Evolutionary conservation across 768 basidiomycete genomes (phyloP).

Genomic region (Rhizopogon vinicolor): DNA sequence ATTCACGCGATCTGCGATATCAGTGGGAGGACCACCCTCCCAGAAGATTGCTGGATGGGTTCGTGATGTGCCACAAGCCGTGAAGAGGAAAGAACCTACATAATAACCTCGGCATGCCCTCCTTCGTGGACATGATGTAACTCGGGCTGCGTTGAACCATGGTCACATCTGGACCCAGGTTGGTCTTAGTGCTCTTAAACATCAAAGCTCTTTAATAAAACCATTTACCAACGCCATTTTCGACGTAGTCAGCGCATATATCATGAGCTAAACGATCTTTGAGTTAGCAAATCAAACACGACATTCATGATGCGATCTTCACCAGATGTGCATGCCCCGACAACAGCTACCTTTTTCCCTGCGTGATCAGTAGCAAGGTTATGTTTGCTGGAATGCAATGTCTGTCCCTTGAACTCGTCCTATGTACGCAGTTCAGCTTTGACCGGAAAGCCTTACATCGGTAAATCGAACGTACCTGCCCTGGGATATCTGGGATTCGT

Average conservation of each 20-base stretch:
- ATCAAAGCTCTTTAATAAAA: neutral
- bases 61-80: constrained; percentile 5
- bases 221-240: constrained; percentile 39
- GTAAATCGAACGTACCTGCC: constrained; percentile 29
- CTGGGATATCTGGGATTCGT: constrained; percentile 40
- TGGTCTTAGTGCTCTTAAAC: neutral
- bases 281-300: neutral
- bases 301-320: neutral
- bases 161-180: constrained; percentile 32
- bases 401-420: constrained; percentile 58
- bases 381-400: constrained; percentile 57
- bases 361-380: constrained; percentile 48
- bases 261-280: constrained; percentile 36
- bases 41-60: constrained; percentile 24
- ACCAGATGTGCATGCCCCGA: constrained; percentile 65
- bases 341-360: constrained; percentile 69
- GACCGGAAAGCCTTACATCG: neutral
- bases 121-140: constrained; percentile 45
- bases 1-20: constrained; percentile 50
- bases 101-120: constrained; percentile 29
- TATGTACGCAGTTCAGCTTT: constrained; percentile 11
- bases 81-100: constrained; percentile 9
- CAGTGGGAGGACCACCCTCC: constrained; percentile 42
- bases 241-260: constrained; percentile 41
- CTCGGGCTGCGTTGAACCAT: constrained; percentile 51